Percentiles rank a stretch among this genome's conserved stretches.
These are phyloP conservation scores for Trichoderma atroviride DNA, from an alignment of 2,329 filamentous ascomycete species.

Conservation along the genomic window DNA sequence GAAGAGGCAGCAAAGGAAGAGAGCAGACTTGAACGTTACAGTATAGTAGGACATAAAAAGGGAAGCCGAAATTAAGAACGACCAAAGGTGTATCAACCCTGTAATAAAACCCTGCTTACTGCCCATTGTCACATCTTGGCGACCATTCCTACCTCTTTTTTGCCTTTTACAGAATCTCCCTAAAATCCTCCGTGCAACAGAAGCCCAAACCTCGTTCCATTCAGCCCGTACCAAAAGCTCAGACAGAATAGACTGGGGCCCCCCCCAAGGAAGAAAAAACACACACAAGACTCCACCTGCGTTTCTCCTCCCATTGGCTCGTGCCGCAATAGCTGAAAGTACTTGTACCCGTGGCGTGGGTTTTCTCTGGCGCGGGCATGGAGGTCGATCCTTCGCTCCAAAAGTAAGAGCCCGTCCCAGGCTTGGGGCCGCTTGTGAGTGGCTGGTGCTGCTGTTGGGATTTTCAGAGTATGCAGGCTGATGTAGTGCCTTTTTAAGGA, in stretches of 20 bases:
- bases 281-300: neutral
- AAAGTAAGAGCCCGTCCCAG: neutral
- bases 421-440: neutral
- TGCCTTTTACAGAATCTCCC: neutral
- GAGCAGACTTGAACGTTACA: neutral
- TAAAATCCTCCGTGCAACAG: constrained; percentile 1
- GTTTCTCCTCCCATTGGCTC: neutral
- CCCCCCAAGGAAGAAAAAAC: neutral
- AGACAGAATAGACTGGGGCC: neutral
- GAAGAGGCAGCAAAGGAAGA: neutral
- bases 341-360: neutral
- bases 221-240: neutral
- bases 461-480: constrained; percentile 7
- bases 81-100: neutral
- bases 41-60: neutral
- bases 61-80: neutral
- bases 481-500: neutral
- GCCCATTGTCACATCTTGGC: neutral
- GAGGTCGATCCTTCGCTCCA: constrained; percentile 20
- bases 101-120: neutral
- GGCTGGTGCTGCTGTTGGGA: constrained; percentile 4
- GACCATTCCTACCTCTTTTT: neutral
- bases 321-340: constrained; percentile 6
- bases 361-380: constrained; percentile 2
- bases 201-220: neutral